Percentiles rank a stretch among this genome's conserved stretches.
Evolutionary conservation across 129 eudicot genomes (phyloP).

Genomic region (Scalesia atractyloides): DNA sequence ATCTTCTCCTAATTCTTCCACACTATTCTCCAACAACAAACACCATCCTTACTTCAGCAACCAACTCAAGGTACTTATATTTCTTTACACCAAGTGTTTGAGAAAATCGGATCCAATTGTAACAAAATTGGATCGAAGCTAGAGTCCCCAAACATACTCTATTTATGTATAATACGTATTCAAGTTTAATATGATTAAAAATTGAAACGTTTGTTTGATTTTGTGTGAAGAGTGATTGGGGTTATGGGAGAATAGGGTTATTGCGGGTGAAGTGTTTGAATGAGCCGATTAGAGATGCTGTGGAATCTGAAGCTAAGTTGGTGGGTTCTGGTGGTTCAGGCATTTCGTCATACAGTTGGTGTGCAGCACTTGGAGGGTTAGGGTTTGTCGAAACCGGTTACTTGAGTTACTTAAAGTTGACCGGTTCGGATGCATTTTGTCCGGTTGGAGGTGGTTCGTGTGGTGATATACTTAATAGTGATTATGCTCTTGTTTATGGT

Average conservation of each 20-base stretch:
- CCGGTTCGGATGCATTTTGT: slow-evolving; percentile 82
- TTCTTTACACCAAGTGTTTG: slow-evolving; percentile 16
- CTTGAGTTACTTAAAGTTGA: slow-evolving; percentile 68
- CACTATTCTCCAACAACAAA: neutral
- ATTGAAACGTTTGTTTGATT: slow-evolving; percentile 9
- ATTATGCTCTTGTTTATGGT: slow-evolving; percentile 81
- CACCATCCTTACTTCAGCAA: slow-evolving; percentile 9
- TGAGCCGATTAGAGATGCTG: slow-evolving; percentile 38
- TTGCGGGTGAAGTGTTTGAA: slow-evolving; percentile 57
- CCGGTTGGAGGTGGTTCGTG: slow-evolving; percentile 82
- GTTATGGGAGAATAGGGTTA: slow-evolving; percentile 31
- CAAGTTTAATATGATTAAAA: slow-evolving; percentile 5
- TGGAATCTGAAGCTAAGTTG: slow-evolving; percentile 30
- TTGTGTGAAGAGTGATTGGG: slow-evolving; percentile 28
- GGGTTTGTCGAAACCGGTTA: slow-evolving; percentile 86
- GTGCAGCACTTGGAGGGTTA: slow-evolving; percentile 74
- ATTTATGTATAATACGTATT: neutral
- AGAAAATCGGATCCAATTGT: neutral
- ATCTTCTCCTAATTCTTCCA: slow-evolving; percentile 26
- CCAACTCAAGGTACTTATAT: slow-evolving; percentile 49
- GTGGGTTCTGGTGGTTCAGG: slow-evolving; percentile 30
- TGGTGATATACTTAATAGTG: slow-evolving; percentile 74
- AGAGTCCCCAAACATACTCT: slow-evolving; percentile 10
- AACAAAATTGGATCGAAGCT: neutral
- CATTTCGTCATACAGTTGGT: slow-evolving; percentile 84